Evolutionary conservation across 2,329 filamentous ascomycete species (phyloP).

Genomic region (Aureobasidium sp.): DNA sequence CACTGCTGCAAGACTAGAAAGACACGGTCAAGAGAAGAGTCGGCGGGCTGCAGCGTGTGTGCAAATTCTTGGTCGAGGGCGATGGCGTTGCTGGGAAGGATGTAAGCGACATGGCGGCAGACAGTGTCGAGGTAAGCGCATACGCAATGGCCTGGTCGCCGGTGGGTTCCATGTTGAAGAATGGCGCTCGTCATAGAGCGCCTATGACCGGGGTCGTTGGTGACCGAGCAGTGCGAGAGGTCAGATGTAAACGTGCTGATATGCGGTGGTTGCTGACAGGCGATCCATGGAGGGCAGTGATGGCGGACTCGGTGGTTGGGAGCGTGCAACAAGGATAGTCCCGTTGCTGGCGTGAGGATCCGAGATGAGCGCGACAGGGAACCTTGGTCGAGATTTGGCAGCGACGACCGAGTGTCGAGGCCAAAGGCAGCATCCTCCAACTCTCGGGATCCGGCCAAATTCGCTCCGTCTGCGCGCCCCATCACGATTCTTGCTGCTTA

Average conservation of each 20-base stretch:
- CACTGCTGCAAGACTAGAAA: slow-evolving; percentile 29
- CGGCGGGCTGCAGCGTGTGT: slow-evolving; percentile 42
- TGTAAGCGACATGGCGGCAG: background rate
- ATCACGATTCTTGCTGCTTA: background rate
- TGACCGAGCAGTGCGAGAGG: slow-evolving; percentile 37
- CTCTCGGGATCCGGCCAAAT: background rate
- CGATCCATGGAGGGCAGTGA: slow-evolving; percentile 45
- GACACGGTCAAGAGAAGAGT: slow-evolving; percentile 45
- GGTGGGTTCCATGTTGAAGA: slow-evolving; percentile 7
- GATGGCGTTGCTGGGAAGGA: slow-evolving; percentile 32
- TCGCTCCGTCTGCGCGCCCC: background rate
- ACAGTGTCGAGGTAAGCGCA: background rate
- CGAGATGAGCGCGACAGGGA: background rate
- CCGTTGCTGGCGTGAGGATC: slow-evolving; percentile 7
- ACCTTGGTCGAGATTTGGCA: background rate
- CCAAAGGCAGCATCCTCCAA: background rate
- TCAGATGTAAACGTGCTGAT: slow-evolving; percentile 50
- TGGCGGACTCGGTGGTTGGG: background rate
- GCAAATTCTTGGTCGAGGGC: slow-evolving; percentile 44
- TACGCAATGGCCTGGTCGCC: slow-evolving; percentile 9
- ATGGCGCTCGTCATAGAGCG: slow-evolving; percentile 18
- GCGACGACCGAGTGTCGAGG: background rate
- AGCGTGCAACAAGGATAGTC: slow-evolving; percentile 16
- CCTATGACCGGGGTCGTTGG: slow-evolving; percentile 7
- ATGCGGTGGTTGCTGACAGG: slow-evolving; percentile 40